A percentile compares a stretch with the other conserved stretches of the same genome.
These are phyloP conservation scores for Tetrapisispora phaffii DNA, from an alignment of 805 yeast species.

Conservation along the genomic window DNA sequence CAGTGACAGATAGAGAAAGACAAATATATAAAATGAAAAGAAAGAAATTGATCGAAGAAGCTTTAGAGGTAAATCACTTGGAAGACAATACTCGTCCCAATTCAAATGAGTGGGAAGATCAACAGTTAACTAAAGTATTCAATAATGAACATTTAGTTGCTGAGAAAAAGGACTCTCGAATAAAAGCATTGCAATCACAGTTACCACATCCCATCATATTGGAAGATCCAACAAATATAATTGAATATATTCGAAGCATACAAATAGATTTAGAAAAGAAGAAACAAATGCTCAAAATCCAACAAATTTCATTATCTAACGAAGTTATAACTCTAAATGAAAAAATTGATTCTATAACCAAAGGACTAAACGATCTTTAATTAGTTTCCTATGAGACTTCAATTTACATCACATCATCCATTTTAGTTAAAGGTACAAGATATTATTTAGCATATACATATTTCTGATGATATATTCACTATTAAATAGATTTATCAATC, in stretches of 20 bases:
- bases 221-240: not conserved
- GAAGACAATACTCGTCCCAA: constrained; percentile 1
- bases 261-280: not conserved
- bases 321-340: not conserved
- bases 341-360: not conserved
- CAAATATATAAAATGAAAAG: constrained; percentile 6
- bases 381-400: not conserved
- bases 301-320: not conserved
- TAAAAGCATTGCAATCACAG: not conserved
- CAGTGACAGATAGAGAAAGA: constrained; percentile 15
- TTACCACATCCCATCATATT: not conserved
- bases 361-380: not conserved
- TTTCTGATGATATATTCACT: too few species aligned
- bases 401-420: not conserved
- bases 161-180: not conserved
- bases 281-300: not conserved
- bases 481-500: too few species aligned
- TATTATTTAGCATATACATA: not conserved
- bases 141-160: too few species aligned
- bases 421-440: too few species aligned
- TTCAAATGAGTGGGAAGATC: constrained; percentile 3
- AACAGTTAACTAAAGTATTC: not conserved
- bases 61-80: constrained; percentile 9
- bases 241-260: not conserved
- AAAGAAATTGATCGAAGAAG: constrained; percentile 14